Base-by-base conservation (phyloP, 2,329 filamentous ascomycete genomes). In the Polytolypa hystricis region DNA sequence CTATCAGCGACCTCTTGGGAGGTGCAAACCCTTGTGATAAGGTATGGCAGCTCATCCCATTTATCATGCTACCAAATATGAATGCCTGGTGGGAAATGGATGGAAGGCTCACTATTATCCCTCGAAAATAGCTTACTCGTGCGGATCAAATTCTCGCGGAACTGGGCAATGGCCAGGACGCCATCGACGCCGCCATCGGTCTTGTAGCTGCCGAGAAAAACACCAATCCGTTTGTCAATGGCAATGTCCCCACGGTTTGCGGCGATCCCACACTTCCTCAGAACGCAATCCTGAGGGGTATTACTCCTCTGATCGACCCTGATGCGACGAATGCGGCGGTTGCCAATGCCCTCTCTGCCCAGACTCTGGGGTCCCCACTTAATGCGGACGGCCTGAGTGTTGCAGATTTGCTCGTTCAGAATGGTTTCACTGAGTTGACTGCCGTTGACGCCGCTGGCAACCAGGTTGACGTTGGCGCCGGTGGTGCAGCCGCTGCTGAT, bases 181-280 rank as follows among this genome's bases (percentile, higher is more conserved):
- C 77, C 45, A 64, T 82, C 40, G 65, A 69, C 10, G 78, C 74
- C 14, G 79, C 79, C 12, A 69, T 69, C 40, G 70, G 69, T 11
- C 67, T 81, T 25, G 77, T 81, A 10, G 70, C 72, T 17, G 77
- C 78, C 3, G 78, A 81, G 65, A 77, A 80, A 59, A 82, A 83
- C 69, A 80, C 80, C 64, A 82, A 82, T 64, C 76, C 75, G 35
- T 81, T 76, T 46, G n/a, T n/a, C n/a, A 71, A 59, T 38, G 69
- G 71, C 43, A 62, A 62, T 49, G 66, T 74, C 21, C 77, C 74
- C 12, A 73, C 67, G 42, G 71, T 84, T 52, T 83, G 79, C 58
- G 69, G 64, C 25, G 75, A 83, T 44, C 60, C 76, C 2, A 61
- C 66, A 17, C 70, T 84, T 2, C 79, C 79, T 8, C 70, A 65